Evolutionary conservation across 768 basidiomycete species (phyloP), one percentile per base, ranked within the genome.

Genomic region (Trametes meyenii): DNA sequence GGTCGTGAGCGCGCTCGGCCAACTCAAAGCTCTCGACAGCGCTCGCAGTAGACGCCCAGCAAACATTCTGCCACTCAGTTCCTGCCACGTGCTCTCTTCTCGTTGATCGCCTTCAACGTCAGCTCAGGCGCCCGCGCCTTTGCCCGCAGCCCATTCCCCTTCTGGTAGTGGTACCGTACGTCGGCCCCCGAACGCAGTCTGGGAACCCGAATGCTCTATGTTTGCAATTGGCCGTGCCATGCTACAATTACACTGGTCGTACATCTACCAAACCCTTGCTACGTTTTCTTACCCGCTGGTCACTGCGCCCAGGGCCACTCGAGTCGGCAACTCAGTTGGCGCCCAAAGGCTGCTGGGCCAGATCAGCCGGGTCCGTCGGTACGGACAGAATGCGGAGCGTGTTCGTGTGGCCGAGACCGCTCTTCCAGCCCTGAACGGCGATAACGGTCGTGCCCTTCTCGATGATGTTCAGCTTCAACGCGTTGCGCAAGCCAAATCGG

Each of bases 381-480:
- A 94, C 93, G 42, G 85, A 85, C 67, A 95, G 76, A 63, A 95
- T 83, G 51, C 93, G 88, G 59, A 95, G 79, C 13, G 92, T 94
- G 81, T 96, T 95, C 66, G 94, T 96, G 78, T 97, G 94, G 35
- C 95, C 96, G 46, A 97, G 85, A 60, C 97, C 97, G 45, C 95
- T 93, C 79, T 95, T 96, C 96, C 96, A 99, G n/a, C 97, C 97
- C 76, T 98, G 97, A 5, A 99, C 90, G 50, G 96, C 96, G 64
- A 98, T 81, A 70, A 99, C 84, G 24, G 95, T 93, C 55, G 87
- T 87, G 56, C 94, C 92, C 39, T 93, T 86, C 70, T 87, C 86
- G 79, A 98, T 88, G 72, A 99, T 84, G 65, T 91, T 89, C 75
- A 99, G 77, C 17, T 78, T 82, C 46, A 98, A 80, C 3, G 92